These are phyloP conservation scores for Linderniella brevidens DNA, from an alignment of 257 asterid genomes.

Conservation along the genomic window DNA sequence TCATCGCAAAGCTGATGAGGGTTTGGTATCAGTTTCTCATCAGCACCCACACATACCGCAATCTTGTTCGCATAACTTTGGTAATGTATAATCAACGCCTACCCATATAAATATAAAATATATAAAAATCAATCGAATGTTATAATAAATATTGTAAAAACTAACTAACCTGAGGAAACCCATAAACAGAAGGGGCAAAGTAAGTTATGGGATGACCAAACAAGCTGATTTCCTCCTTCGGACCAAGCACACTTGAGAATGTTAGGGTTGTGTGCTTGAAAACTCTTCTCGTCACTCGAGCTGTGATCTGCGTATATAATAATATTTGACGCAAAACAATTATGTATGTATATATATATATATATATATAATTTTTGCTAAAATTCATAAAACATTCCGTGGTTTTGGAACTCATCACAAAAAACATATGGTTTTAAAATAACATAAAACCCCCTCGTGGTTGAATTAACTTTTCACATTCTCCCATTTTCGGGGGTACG, in stretches of 20 bases:
- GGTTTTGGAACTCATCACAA: too few species aligned
- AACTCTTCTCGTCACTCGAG: conserved; percentile 2
- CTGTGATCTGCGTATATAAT: neutral
- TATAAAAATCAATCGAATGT: neutral
- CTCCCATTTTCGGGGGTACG: too few species aligned
- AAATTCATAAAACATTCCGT: too few species aligned
- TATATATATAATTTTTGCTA: too few species aligned
- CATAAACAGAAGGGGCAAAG: conserved; percentile 17
- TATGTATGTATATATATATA: too few species aligned
- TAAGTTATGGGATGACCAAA: conserved; percentile 15
- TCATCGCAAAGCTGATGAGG: conserved; percentile 32
- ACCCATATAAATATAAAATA: conserved; percentile 1
- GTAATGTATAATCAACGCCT: conserved; percentile 18
- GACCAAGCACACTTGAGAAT: conserved; percentile 15
- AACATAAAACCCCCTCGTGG: too few species aligned
- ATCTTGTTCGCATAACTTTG: conserved; percentile 27
- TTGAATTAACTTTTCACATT: too few species aligned
- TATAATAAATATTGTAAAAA: neutral
- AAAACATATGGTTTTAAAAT: too few species aligned
- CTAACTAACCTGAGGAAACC: conserved; percentile 12
- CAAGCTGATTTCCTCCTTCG: conserved; percentile 16
- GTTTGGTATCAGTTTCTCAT: conserved; percentile 24
- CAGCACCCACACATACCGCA: conserved; percentile 21
- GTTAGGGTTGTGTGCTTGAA: conserved; percentile 8
- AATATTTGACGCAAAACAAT: too few species aligned